phyloP scores from a whole-genome alignment of 2,329 filamentous ascomycete genomes.

The Stenocarpella maydis region DNA sequence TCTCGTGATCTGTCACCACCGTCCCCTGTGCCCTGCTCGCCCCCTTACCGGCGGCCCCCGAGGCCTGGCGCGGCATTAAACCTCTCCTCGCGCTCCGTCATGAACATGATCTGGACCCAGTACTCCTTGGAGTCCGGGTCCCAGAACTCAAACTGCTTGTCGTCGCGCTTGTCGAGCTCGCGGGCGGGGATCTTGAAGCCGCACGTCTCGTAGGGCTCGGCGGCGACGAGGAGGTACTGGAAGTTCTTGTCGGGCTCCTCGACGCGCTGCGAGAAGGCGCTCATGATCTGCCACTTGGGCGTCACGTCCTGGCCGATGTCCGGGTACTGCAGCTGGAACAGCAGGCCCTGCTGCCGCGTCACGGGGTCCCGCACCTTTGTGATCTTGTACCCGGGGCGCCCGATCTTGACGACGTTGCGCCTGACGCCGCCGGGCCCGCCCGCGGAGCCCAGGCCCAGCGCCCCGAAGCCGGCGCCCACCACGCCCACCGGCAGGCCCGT shows the following conservation, averaged over 20 bases:
- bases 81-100: conserved; percentile 95
- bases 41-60: conserved; percentile 54
- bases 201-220: conserved; percentile 97
- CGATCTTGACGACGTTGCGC: conserved; percentile 92
- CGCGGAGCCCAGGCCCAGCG: conserved; percentile 60
- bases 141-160: conserved; percentile 92
- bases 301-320: conserved; percentile 80
- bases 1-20: background rate
- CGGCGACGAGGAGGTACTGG: conserved; percentile 94
- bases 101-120: conserved; percentile 97
- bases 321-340: conserved; percentile 97
- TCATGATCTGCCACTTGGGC: conserved; percentile 95
- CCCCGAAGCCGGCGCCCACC: conserved; percentile 71
- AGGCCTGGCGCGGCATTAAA: conserved; percentile 74
- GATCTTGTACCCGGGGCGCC: conserved; percentile 95
- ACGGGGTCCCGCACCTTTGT: conserved; percentile 92
- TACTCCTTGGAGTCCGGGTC: conserved; percentile 96
- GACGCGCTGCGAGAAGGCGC: conserved; percentile 93
- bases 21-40: background rate
- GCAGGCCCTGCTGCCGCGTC: conserved; percentile 84
- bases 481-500: conserved; percentile 78
- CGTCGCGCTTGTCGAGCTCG: conserved; percentile 90
- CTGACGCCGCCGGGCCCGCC: conserved; percentile 67
- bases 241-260: conserved; percentile 94
- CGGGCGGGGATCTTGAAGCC: conserved; percentile 94